Evolutionary conservation across 257 asterid genomes (phyloP), one percentile per base, ranked within the genome.

Genomic region (Avicennia marina): DNA sequence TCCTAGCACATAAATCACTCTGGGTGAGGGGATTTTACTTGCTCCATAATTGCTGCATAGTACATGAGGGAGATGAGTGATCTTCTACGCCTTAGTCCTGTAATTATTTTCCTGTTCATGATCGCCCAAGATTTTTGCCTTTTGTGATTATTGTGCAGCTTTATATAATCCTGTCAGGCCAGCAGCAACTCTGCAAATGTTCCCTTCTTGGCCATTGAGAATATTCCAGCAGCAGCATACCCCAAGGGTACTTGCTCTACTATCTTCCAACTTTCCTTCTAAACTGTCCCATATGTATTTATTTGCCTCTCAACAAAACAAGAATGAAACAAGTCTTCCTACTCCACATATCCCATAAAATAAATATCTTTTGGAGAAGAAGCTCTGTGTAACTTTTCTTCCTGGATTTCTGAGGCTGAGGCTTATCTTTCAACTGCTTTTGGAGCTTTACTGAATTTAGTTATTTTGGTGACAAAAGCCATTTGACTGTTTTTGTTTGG

Each of bases 201-300:
- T 93, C 87, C 97, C 95, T 57, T 89, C 96, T 72, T 77, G 94
- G 95, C 94, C 98, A 65, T 72, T 84, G 69, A 89, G 85, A 75
- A n/a, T n/a, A 73, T 82, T 82, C 84, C 75, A 85, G 56, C 89
- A 85, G 60, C 90, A 78, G 51, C 80, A 71, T 29, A 74, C 83
- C 65, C 70, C 72, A 34, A 74, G 69, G 59, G 95, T 85, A 83
- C 65, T 52, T 26, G 4, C 18, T 7, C 8, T 25, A n/a, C n/a
- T n/a, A n/a, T n/a, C n/a, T n/a, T n/a, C n/a, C n/a, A n/a, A n/a
- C n/a, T 39, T 15, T 31, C 42, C 34, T 26, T 53, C 56, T 40
- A 25, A 57, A 45, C 24, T 34, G 11, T 51, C 43, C 72, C 64
- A 25, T 18, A 65, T 40, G 6, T 56, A 55, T n/a, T 17, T 42